A percentile compares a stretch with the other conserved stretches of the same genome.
phyloP scores from a whole-genome alignment of 352 stramenopile species.

The Globisporangium orthogonon region DNA sequence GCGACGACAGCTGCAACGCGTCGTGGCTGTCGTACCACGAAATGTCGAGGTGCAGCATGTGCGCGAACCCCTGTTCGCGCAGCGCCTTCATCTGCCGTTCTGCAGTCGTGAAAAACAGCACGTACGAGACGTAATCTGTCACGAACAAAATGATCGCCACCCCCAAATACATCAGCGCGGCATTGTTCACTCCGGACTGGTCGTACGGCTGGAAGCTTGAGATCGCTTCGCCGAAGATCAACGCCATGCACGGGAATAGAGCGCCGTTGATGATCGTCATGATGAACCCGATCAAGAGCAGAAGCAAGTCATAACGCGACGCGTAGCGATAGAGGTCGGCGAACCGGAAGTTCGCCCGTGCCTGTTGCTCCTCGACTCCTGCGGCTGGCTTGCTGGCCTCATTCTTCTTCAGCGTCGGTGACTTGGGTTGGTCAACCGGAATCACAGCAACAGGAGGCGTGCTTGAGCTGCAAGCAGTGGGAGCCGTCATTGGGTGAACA shows the following conservation, averaged over 20 bases:
- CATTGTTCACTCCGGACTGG: slow-evolving; percentile 5
- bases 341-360: too few relatives aligned
- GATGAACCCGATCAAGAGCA: background rate
- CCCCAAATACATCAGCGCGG: slow-evolving; percentile 12
- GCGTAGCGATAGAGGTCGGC: background rate
- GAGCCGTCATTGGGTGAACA: too few relatives aligned
- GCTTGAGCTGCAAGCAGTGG: too few relatives aligned
- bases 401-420: too few relatives aligned
- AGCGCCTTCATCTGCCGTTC: slow-evolving; percentile 22
- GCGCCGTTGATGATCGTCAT: background rate
- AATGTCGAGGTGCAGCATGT: slow-evolving; percentile 24
- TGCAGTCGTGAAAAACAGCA: slow-evolving; percentile 8
- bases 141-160: slow-evolving; percentile 14
- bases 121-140: slow-evolving; percentile 11
- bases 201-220: slow-evolving; percentile 12
- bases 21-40: slow-evolving; percentile 21
- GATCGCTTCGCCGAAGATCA: slow-evolving; percentile 16
- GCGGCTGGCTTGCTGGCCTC: too few relatives aligned
- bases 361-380: too few relatives aligned
- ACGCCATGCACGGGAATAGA: background rate
- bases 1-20: slow-evolving; percentile 12
- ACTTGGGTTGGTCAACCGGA: too few relatives aligned
- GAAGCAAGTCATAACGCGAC: background rate
- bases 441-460: too few relatives aligned
- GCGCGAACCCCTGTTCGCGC: slow-evolving; percentile 8